These are phyloP conservation scores for Actinomortierella ambigua DNA, from an alignment of 371 early-diverging fungal genomes.

Conservation along the genomic window DNA sequence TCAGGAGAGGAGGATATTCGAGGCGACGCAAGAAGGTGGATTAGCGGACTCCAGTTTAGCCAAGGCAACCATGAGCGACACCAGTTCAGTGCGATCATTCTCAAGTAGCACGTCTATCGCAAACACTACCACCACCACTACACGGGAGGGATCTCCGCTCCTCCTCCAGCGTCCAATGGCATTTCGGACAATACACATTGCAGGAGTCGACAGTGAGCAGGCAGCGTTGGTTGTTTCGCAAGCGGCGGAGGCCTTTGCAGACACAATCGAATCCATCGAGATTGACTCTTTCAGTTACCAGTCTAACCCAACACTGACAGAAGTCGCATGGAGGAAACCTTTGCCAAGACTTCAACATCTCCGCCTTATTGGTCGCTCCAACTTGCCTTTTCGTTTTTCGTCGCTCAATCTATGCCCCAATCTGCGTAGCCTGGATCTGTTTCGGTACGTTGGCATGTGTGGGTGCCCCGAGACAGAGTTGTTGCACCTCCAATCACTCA, in stretches of 20 bases:
- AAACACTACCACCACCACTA: neutral
- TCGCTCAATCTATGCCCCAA: slow-evolving; percentile 34
- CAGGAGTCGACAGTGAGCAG: slow-evolving; percentile 35
- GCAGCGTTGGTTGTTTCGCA: slow-evolving; percentile 34
- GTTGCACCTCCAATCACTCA: slow-evolving; percentile 30
- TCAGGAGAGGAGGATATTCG: slow-evolving; percentile 21
- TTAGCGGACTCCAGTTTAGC: neutral
- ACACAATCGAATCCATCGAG: slow-evolving; percentile 41
- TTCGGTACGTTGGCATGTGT: slow-evolving; percentile 43
- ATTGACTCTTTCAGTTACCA: slow-evolving; percentile 31
- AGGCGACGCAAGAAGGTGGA: slow-evolving; percentile 7
- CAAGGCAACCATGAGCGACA: neutral
- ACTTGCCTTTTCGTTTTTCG: slow-evolving; percentile 34
- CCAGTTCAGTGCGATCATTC: neutral
- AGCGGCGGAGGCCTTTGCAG: slow-evolving; percentile 43
- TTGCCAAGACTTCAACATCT: slow-evolving; percentile 27
- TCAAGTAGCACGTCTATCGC: neutral
- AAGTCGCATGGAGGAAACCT: slow-evolving; percentile 20
- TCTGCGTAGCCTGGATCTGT: slow-evolving; percentile 31
- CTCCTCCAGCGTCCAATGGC: slow-evolving; percentile 13
- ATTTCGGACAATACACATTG: slow-evolving; percentile 24
- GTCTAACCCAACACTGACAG: slow-evolving; percentile 19
- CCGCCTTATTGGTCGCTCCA: slow-evolving; percentile 39
- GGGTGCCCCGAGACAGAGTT: slow-evolving; percentile 28
- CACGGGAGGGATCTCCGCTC: slow-evolving; percentile 7